A percentile compares a stretch with the other conserved stretches of the same genome.
phyloP scores from a whole-genome alignment of 2,329 filamentous ascomycete species.

The Fusarium illudens region DNA sequence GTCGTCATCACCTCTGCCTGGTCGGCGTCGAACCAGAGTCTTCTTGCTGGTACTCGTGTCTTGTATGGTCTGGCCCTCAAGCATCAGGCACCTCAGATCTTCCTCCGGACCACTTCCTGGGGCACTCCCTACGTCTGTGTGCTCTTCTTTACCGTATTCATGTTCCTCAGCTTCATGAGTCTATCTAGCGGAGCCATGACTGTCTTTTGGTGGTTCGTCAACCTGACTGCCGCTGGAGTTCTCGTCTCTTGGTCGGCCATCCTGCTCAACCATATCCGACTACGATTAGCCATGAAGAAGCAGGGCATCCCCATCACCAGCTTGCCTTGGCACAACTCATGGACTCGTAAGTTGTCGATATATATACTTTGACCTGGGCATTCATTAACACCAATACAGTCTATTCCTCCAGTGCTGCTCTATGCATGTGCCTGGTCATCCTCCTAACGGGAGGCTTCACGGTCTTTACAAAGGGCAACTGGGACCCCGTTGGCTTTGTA shows the following conservation, averaged over 20 bases:
- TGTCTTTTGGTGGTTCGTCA: slow-evolving; percentile 72
- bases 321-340: slow-evolving; percentile 70
- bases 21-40: slow-evolving; percentile 73
- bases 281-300: slow-evolving; percentile 61
- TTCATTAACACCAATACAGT: slow-evolving; percentile 48
- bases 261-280: slow-evolving; percentile 66
- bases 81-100: slow-evolving; percentile 64
- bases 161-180: slow-evolving; percentile 66
- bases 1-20: slow-evolving; percentile 77
- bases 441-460: slow-evolving; percentile 75
- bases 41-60: slow-evolving; percentile 67
- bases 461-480: slow-evolving; percentile 68
- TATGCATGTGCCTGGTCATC: slow-evolving; percentile 70
- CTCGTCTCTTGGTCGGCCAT: slow-evolving; percentile 70
- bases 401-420: slow-evolving; percentile 67
- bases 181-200: slow-evolving; percentile 65
- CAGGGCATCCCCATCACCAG: slow-evolving; percentile 60
- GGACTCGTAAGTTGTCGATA: slow-evolving; percentile 60
- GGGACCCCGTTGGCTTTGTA: slow-evolving; percentile 65
- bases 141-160: slow-evolving; percentile 61
- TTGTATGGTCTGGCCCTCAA: slow-evolving; percentile 68
- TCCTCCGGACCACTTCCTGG: slow-evolving; percentile 66
- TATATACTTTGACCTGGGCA: neutral
- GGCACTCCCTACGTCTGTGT: slow-evolving; percentile 71
- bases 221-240: slow-evolving; percentile 69